Evolutionary conservation across 2,329 filamentous ascomycete species (phyloP), one percentile per base, ranked within the genome.

Genomic region (Aureobasidium pullulans): DNA sequence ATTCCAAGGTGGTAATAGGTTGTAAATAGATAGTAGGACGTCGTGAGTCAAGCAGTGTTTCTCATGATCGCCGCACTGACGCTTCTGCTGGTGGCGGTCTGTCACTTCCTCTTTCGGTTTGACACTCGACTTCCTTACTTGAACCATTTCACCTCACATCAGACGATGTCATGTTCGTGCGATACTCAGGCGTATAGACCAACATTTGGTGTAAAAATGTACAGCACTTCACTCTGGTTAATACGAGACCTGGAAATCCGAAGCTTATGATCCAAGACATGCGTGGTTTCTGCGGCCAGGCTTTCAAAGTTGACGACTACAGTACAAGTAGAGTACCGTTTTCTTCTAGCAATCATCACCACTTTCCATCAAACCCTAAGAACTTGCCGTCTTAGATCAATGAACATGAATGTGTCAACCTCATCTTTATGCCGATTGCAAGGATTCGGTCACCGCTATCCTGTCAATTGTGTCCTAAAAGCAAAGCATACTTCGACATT

Each of bases 31-130:
- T 13, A 19, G n/a, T 10, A 1, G 9, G 29, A 4, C 8, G 29
- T 16, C 28, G 19, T 23, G 32, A 9, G 44, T 32, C 29, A 9
- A 16, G 44, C 34, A 15, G 44, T 32, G 11, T 15, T 13, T 31
- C 46, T 52, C 34, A 40, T 52, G 34, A 36, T 39, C n/a, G 36
- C 36, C 34, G 48, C 48, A 40, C 36, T 31, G 48, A 52, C 48
- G 16, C 47, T 40, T 29, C 39, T 34, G 48, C 34, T 16, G 6
- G 32, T 16, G 34, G 28, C 36, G 36, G 47, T 15, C 48, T 52
- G 48, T 52, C 36, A 40, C 23, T 52, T 52, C 48, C 48, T 52
- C 36, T 52, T 52, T 52, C 13, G 48, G 48, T 16, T 39, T 40
- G 34, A 40, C 13, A 40, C 2, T 19, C 23, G 23, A 23, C 23